Evolutionary conservation across 495 filamentous ascomycete genomes (phyloP), one percentile per base, ranked within the genome.

Genomic region (Trichoderma parareesei): DNA sequence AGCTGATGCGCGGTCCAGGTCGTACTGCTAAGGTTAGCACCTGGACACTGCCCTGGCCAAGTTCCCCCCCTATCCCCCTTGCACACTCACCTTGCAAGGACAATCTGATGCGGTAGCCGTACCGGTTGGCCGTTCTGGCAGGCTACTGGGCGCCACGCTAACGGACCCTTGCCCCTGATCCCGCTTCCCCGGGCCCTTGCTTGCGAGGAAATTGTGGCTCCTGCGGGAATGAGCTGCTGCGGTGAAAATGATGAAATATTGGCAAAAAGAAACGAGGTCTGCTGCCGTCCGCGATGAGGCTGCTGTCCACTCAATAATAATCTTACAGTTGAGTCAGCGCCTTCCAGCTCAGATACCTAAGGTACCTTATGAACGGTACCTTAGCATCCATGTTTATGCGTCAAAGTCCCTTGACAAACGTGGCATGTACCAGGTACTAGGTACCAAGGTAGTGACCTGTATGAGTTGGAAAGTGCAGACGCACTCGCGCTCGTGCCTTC

Each of bases 161-260:
- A 18, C 46, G 16, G n/a, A 5, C 46, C 46, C 18, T 27, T 13
- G 11, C 53, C 53, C 53, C 53, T 57, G 53, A 57, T 57, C 53
- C 53, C 53, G 53, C 53, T 57, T 57, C 53, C 53, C 53, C 53
- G 53, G 53, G 9, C 53, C 53, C 53, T 33, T 57, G 53, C 33
- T 27, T 37, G 16, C 16, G 11, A 48, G 53, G 13, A 4, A 57
- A 57, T 57, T 38, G 53, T 38, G 53, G 53, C 14, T 11, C 53
- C 16, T 14, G 14, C 33, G 18, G 53, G 53, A 11, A 57, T 35
- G 53, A 37, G 53, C 20, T n/a, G 53, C 10, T 33, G 27, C 10
- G 20, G 20, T 57, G 53, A 57, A 57, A 57, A 57, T 57, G 35
- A n/a, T 18, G 53, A 27, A 13, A 8, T 20, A 57, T 27, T 18